A percentile compares a stretch with the other conserved stretches of the same genome.
Evolutionary conservation across 148 eudicot species (phyloP).

Genomic region (Heliamphora exappendiculata): DNA sequence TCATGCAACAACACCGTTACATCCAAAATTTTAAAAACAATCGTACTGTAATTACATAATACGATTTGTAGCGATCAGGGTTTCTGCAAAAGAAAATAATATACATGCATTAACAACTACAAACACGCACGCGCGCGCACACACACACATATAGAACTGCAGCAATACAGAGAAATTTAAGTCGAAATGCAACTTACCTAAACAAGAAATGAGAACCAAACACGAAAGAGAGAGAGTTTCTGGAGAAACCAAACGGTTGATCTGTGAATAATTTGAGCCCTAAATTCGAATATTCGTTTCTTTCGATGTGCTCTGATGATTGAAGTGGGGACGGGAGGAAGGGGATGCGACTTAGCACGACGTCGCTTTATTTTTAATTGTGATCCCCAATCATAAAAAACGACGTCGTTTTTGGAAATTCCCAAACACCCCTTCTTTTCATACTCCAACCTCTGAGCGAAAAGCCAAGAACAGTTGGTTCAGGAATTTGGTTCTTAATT

Average conservation of each 20-base stretch:
- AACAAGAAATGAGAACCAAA: background rate
- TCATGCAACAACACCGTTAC: background rate
- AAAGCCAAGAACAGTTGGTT: too few relatives aligned
- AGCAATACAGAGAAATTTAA: background rate
- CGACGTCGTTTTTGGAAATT: too few relatives aligned
- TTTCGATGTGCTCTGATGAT: background rate
- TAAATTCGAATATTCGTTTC: conserved; percentile 6
- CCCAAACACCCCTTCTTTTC: too few relatives aligned
- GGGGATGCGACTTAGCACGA: background rate
- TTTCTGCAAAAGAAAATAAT: too few relatives aligned
- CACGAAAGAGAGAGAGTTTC: background rate
- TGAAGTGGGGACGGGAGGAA: background rate
- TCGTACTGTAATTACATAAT: background rate
- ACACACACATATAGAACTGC: background rate
- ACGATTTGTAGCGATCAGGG: too few relatives aligned
- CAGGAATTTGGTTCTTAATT: too few relatives aligned
- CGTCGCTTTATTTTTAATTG: too few relatives aligned
- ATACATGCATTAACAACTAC: too few relatives aligned
- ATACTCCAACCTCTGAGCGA: too few relatives aligned
- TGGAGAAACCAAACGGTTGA: background rate
- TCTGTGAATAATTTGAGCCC: background rate
- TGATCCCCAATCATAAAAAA: too few relatives aligned
- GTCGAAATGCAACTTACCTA: background rate
- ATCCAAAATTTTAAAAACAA: background rate
- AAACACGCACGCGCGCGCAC: too few relatives aligned